Conservation (phyloP, 2,329 filamentous ascomycete genomes). For the Hymenotorrendiella dingleyae region DNA sequence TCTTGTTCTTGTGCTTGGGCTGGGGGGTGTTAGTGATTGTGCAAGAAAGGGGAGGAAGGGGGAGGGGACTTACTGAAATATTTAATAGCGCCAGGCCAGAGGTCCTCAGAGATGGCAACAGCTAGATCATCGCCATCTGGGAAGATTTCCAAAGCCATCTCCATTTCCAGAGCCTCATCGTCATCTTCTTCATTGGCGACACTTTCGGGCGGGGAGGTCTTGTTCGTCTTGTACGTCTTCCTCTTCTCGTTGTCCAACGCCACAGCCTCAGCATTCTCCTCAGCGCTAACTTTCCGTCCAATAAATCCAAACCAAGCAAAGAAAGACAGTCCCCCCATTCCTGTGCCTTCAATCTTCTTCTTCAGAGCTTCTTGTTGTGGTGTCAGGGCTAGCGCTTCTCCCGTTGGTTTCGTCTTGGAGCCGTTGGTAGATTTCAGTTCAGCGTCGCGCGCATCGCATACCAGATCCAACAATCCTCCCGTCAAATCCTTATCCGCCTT, state of each 20-base stretch:
- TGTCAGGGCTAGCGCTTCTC: no score
- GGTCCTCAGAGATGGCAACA: constrained; percentile 73
- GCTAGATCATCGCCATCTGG: constrained; percentile 81
- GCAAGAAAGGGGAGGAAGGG: background rate
- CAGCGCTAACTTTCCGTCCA: constrained; percentile 62
- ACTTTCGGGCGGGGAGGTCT: constrained; percentile 33
- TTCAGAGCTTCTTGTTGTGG: constrained; percentile 45
- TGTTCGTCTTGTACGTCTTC: constrained; percentile 35
- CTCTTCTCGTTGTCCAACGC: constrained; percentile 57
- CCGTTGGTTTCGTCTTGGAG: constrained; percentile 22
- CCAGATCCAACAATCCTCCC: constrained; percentile 69
- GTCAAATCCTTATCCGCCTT: constrained; percentile 72
- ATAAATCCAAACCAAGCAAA: constrained; percentile 85
- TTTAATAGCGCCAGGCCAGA: constrained; percentile 83
- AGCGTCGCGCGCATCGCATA: constrained; percentile 62
- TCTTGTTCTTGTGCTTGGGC: constrained; percentile 67
- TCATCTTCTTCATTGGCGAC: constrained; percentile 36
- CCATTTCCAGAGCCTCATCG: constrained; percentile 50
- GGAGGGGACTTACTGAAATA: constrained; percentile 70
- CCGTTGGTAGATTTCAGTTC: constrained; percentile 36
- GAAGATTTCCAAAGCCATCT: constrained; percentile 74
- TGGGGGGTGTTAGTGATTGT: constrained; percentile 33
- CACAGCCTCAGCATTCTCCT: constrained; percentile 60
- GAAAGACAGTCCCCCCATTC: constrained; percentile 67
- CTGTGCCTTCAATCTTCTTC: constrained; percentile 50